Base-by-base conservation (phyloP, 345 rosid species). In the Eucalyptus regnans region DNA sequence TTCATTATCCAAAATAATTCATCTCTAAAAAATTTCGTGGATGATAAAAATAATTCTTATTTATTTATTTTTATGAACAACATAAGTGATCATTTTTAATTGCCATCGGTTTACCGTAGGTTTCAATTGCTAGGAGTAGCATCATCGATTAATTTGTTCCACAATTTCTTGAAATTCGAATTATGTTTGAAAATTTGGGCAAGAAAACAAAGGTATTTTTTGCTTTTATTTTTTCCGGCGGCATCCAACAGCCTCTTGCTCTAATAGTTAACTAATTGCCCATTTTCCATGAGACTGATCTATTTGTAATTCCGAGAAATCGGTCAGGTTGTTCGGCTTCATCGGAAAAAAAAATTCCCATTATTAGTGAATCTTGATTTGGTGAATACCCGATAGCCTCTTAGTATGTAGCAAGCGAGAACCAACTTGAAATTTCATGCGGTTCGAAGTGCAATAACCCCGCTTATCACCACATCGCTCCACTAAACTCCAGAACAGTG, bases 391-490 rank as follows among this genome's bases (percentile, higher is more conserved):
- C 3, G 0, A 3, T 2, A 2, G 11, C 4, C 83, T 76, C 83
- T 2, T 18, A 76, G 5, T 3, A 18, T 15, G 18, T n/a, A n/a
- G 18, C 37, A 7, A n/a, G 18, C 2, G 20, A n/a, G 37, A 14
- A 14, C 7, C 18, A 3, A 11, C 7, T 3, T 3, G 4, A 76
- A 76, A 76, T 37, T 18, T 2, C 83, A 37, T 11, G 5, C 1
- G 1, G 2, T 41, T 37, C 5, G 15, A 37, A 20, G 14, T 6
- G 13, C 2, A 0, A 5, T 71, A 18, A 31, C 7, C 25, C 4
- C 0, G 1, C 25, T 52, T 52, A 18, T 37, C 81, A 18, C 2
- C 0, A 0, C 23, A 71, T 17, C 3, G 23, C 80, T 33, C 12
- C 23, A 17, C 80, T 16, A 8, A 68, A 68, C 44, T 33, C 46